Evolutionary conservation across 805 yeast genomes (phyloP), one percentile per base, ranked within the genome.

Genomic region (Kazachstania kunashirensis): DNA sequence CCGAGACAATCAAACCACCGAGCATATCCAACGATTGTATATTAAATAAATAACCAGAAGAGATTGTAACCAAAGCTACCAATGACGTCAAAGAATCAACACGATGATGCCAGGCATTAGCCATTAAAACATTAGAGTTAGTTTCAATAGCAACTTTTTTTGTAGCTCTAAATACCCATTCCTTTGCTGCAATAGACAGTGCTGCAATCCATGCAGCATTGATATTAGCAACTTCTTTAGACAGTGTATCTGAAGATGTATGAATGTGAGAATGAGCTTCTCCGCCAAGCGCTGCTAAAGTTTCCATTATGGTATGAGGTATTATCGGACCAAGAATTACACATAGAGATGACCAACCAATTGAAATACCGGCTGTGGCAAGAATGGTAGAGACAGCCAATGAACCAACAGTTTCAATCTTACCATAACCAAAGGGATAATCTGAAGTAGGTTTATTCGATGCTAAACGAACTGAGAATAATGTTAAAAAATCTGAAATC

Each of bases 91-190:
- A 60, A 1, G 94, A 80, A 55, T 89, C 97, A 9, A 88, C 88
- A 45, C 97, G 71, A 55, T 89, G 97, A 58, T 89, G 97, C 96
- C 96, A 89, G 3, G 97, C 97, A 53, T 89, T 89, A 3, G 97
- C 97, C 28, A 84, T 76, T 33, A 89, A 68, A 4, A 89, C 96
- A 44, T 84, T 84, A 0, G 95, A 84, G 51, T 83, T 80, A 21
- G 84, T 71, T 40, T 71, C 64, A 35, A 67, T 65, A 2, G 96
- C 97, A 14, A 89, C 75, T 43, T 75, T 73, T 60, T 77, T 70
- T 0, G 97, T 89, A n/a, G 82, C 79, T 38, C 75, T 73, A 62
- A 73, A 89, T 29, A 89, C 73, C 71, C 92, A 73, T 59, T 89
- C 97, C 52, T 89, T 89, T 25, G 85, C 72, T 6, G 68, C 73